A percentile compares a stretch with the other conserved stretches of the same genome.
These are phyloP conservation scores for Torulaspora globosa DNA, from an alignment of 1,139 yeast genomes.

Conservation along the genomic window DNA sequence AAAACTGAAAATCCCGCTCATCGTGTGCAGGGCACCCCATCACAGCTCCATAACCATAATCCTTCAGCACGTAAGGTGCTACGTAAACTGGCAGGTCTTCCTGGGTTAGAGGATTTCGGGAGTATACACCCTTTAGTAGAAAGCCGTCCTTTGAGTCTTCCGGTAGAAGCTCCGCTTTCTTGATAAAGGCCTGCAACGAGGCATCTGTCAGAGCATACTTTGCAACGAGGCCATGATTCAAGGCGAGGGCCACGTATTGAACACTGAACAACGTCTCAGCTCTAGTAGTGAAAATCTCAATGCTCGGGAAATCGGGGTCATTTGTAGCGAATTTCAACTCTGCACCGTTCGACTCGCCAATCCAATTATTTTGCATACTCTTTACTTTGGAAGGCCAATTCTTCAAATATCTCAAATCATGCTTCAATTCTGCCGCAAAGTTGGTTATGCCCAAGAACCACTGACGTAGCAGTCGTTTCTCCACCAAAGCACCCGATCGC, in stretches of 20 bases:
- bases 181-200: constrained; percentile 47
- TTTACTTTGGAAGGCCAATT: constrained; percentile 89
- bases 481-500: constrained; percentile 95
- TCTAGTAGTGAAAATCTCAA: constrained; percentile 75
- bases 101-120: constrained; percentile 55
- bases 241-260: constrained; percentile 74
- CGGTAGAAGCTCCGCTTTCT: constrained; percentile 37
- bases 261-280: constrained; percentile 83
- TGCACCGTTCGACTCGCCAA: constrained; percentile 83
- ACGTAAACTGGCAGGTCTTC: constrained; percentile 67
- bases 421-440: constrained; percentile 61
- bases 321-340: constrained; percentile 48
- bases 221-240: constrained; percentile 60
- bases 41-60: constrained; percentile 88
- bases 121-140: constrained; percentile 45
- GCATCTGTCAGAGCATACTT: constrained; percentile 40
- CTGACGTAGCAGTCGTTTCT: constrained; percentile 71
- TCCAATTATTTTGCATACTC: constrained; percentile 90
- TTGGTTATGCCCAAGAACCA: constrained; percentile 92
- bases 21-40: constrained; percentile 99
- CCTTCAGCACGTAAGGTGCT: constrained; percentile 83
- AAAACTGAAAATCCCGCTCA: constrained; percentile 72
- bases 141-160: constrained; percentile 66
- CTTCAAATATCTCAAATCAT: constrained; percentile 55
- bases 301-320: constrained; percentile 25